A percentile compares a stretch with the other conserved stretches of the same genome.
phyloP scores from a whole-genome alignment of 139 green algal species.

The Chlorella sp. region DNA sequence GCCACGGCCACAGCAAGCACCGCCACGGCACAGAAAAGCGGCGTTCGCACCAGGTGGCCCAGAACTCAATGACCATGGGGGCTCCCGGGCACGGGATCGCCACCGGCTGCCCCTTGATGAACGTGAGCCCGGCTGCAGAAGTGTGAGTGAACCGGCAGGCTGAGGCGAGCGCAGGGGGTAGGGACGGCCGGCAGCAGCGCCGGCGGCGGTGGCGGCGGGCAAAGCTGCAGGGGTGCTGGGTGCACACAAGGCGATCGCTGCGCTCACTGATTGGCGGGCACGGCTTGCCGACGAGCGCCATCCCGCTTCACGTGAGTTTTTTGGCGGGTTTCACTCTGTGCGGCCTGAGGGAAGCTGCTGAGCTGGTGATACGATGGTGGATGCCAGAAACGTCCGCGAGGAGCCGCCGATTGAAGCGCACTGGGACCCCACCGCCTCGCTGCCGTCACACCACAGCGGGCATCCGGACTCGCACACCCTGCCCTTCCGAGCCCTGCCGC shows the following conservation, averaged over 20 bases:
- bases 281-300: constrained; percentile 33
- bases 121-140: constrained; percentile 25
- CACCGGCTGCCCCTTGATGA: constrained; percentile 40
- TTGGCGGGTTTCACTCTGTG: too few species aligned
- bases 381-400: too few species aligned
- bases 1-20: too few species aligned
- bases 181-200: neutral
- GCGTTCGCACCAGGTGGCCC: constrained; percentile 23
- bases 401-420: too few species aligned
- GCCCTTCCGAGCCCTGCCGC: too few species aligned
- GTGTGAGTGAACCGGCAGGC: neutral
- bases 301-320: neutral
- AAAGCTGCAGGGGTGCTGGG: neutral
- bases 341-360: too few species aligned
- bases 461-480: too few species aligned
- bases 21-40: neutral
- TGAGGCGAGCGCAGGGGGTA: neutral
- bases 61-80: constrained; percentile 32
- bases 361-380: too few species aligned
- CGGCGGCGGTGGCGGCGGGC: neutral
- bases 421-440: too few species aligned
- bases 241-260: neutral
- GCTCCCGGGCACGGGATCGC: constrained; percentile 10
- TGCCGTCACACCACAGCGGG: too few species aligned
- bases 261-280: constrained; percentile 27